These are phyloP conservation scores for Aureobasidium pullulans DNA, from an alignment of 2,329 filamentous ascomycete genomes.

Conservation along the genomic window DNA sequence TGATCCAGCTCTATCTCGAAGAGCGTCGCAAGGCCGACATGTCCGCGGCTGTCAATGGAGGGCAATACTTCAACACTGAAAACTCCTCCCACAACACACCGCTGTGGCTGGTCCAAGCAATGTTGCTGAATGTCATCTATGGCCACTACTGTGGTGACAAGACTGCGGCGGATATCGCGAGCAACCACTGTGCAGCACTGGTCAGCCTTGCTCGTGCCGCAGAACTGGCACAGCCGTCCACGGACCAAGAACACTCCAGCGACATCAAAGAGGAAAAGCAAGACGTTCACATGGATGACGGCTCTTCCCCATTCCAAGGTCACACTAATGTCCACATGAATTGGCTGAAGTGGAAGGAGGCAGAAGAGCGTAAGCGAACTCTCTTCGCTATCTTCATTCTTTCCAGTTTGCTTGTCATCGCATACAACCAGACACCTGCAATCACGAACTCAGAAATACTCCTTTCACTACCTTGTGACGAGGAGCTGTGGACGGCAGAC, in stretches of 20 bases:
- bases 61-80: constrained; percentile 24
- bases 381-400: constrained; percentile 86
- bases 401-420: constrained; percentile 82
- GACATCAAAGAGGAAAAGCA: constrained; percentile 10
- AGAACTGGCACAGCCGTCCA: constrained; percentile 56
- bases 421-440: constrained; percentile 86
- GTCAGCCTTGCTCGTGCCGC: constrained; percentile 87
- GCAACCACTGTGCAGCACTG: constrained; percentile 82
- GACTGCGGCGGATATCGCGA: constrained; percentile 81
- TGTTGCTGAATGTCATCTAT: constrained; percentile 93
- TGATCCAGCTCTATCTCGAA: constrained; percentile 89
- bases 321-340: constrained; percentile 41
- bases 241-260: constrained; percentile 26
- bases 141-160: constrained; percentile 93
- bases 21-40: constrained; percentile 83
- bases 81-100: constrained; percentile 57
- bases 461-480: constrained; percentile 84
- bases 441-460: constrained; percentile 91
- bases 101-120: constrained; percentile 91
- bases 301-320: constrained; percentile 18
- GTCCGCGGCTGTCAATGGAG: constrained; percentile 49
- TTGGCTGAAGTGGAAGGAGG: constrained; percentile 82
- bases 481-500: constrained; percentile 81
- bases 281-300: constrained; percentile 54
- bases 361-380: constrained; percentile 87